These are phyloP conservation scores for Paecilomyces fulvus DNA, from an alignment of 2,329 filamentous ascomycete genomes.

Conservation along the genomic window DNA sequence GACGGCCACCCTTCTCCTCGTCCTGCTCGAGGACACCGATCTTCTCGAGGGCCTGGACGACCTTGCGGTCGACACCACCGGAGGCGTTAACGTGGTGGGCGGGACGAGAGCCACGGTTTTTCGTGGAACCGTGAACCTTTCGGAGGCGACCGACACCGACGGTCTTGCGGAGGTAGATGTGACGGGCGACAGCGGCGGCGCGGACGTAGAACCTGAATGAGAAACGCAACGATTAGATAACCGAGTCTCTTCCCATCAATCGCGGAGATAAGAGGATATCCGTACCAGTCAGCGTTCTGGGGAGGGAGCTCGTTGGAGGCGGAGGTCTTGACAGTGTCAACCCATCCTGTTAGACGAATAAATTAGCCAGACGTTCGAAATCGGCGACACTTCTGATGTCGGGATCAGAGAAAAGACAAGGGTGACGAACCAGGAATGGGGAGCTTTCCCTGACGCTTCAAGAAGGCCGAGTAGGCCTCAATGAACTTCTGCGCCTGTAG, in stretches of 20 bases:
- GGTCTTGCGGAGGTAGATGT: constrained; percentile 99
- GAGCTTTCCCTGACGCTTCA: constrained; percentile 64
- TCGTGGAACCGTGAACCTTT: constrained; percentile 91
- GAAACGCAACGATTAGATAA: constrained; percentile 2
- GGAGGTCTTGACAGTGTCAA: constrained; percentile 98
- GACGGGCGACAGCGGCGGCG: constrained; percentile 88
- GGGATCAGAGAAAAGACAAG: neutral
- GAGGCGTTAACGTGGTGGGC: constrained; percentile 93
- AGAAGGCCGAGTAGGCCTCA: constrained; percentile 57
- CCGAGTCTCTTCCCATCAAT: neutral
- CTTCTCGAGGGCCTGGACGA: constrained; percentile 97
- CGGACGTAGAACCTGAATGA: constrained; percentile 63
- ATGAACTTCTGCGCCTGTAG: constrained; percentile 60
- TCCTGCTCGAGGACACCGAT: constrained; percentile 96
- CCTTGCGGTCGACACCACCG: constrained; percentile 93
- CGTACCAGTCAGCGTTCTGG: constrained; percentile 97
- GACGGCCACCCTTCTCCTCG: constrained; percentile 96
- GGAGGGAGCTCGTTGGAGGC: constrained; percentile 94
- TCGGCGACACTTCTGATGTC: neutral
- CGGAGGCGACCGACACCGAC: constrained; percentile 96
- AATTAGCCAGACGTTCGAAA: neutral
- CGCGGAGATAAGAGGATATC: constrained; percentile 29
- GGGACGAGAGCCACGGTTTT: constrained; percentile 91
- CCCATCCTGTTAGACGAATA: constrained; percentile 61
- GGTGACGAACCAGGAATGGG: constrained; percentile 55